Evolutionary conservation across 768 basidiomycete species (phyloP), one percentile per base, ranked within the genome.

Genomic region (Tulasnella sp.): DNA sequence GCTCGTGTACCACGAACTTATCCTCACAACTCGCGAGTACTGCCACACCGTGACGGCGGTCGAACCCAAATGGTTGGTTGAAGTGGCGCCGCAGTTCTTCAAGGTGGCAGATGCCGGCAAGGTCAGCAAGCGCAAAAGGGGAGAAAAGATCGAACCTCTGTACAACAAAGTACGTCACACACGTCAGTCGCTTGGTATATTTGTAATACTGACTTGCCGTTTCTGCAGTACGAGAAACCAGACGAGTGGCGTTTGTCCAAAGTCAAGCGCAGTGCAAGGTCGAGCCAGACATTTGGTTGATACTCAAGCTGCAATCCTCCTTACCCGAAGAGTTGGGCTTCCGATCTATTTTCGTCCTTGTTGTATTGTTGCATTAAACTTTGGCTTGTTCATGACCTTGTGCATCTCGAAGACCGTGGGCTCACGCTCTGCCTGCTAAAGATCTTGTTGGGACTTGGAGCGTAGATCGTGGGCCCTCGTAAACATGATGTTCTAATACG

Each of bases 61-160:
- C 81, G 98, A 99, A 85, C 97, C 98, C 4, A 98, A 98, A 85
- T 99, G 97, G 97, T 91, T 99, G 11, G 94, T 96, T n/a, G 97
- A 99, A 84, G 96, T 97, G 34, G 98, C 97, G 9, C 97, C 98
- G 1, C 96, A 97, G 81, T 98, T 98, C 90, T 99, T 99, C 93
- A 95, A 95, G 86, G 96, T 99, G 69, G 96, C 97, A 3, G 97
- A 99, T 86, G 94, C 92, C 77, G 97, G 96, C 88, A 98, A 98
- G 87, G 97, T 99, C 87, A 96, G 95, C 85, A 97, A 97, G 86
- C 91, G 96, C 83, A 98, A 98, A 89, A 92, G 90, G 86, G 93
- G 96, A 86, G 96, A 97, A 88, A 98, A 96, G 91, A 98, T 98
- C 82, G 96, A 97, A 85, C 97, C 97, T 11, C 86, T 98, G 85